Evolutionary conservation across 768 basidiomycete species (phyloP), one percentile per base, ranked within the genome.

Genomic region (Auricularia sp.): DNA sequence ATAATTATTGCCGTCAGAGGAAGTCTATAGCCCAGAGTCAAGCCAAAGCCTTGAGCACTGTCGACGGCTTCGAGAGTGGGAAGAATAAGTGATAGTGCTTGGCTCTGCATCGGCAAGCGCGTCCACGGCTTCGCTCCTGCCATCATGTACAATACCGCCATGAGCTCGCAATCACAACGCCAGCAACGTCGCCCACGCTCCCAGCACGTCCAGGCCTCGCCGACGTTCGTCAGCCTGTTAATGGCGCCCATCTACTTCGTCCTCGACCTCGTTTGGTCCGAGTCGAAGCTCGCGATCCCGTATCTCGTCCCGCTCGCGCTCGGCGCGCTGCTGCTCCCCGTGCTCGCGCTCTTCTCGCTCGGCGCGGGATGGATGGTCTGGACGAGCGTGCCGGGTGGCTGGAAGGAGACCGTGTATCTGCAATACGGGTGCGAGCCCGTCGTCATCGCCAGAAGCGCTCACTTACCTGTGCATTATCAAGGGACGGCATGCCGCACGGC

Each of bases 351-450:
- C 67, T 73, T 88, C 3, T 89, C 91, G 11, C 66, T 83, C 16
- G 80, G 81, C 66, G 86, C 90, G 8, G 91, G 91, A 2, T 85
- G 82, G 76, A 73, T 85, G 61, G 88, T 93, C 3, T 91, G 90
- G 88, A 84, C 77, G 67, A 87, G 77, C 67, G 78, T 85, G 3
- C 87, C 90, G 12, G 81, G 84, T 5, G 80, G 83, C 36, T 93
- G 91, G 91, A 79, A 86, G 65, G 74, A 81, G 11, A 81, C 85
- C 14, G 66, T 91, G 23, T 84, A 85, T 72, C 77, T 93, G 21
- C 89, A 91, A 77, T 93, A 92, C 68, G 91, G 91, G 91, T 91
- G 73, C 44, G 84, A 71, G 33, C 58, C 51, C 34, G 1, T 5
- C 58, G 16, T 54, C 35, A n/a, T 34, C 29, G 11, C n/a, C 23